phyloP scores from a whole-genome alignment of 2,329 filamentous ascomycete genomes.

The Graphilbum sp. region DNA sequence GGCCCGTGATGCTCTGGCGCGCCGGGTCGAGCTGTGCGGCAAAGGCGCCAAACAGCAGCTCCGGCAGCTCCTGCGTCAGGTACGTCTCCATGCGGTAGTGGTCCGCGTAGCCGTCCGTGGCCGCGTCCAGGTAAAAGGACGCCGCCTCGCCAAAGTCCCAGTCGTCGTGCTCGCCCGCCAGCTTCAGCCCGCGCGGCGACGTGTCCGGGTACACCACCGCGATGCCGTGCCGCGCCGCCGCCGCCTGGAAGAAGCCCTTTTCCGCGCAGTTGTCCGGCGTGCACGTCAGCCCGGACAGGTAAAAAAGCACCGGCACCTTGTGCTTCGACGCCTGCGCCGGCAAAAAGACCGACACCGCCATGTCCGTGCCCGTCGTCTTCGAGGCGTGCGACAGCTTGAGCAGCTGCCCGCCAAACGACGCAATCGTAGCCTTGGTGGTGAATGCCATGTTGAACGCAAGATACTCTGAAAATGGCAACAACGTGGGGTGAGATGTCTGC shows the following conservation, averaged over 20 bases:
- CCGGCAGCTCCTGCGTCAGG: conserved; percentile 74
- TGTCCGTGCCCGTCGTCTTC: conserved; percentile 63
- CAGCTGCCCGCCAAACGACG: conserved; percentile 84
- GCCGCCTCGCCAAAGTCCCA: conserved; percentile 90
- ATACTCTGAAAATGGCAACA: neutral
- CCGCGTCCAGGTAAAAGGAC: conserved; percentile 90
- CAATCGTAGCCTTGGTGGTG: conserved; percentile 76
- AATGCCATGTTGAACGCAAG: conserved; percentile 47
- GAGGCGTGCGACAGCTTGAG: conserved; percentile 86
- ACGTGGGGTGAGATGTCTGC: too few relatives aligned
- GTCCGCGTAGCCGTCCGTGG: conserved; percentile 55
- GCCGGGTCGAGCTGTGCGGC: conserved; percentile 47
- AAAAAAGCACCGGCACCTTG: conserved; percentile 76
- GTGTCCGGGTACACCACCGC: conserved; percentile 95
- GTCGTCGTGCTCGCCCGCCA: conserved; percentile 69
- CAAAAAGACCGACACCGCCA: conserved; percentile 86
- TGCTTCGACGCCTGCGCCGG: conserved; percentile 48
- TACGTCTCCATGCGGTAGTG: conserved; percentile 95
- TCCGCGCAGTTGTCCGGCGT: conserved; percentile 74
- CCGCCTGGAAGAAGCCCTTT: conserved; percentile 81
- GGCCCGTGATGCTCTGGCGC: conserved; percentile 73
- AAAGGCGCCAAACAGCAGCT: conserved; percentile 56
- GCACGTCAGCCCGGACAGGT: conserved; percentile 88
- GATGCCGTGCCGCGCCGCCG: conserved; percentile 64
- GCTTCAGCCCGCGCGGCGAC: conserved; percentile 66